Evolutionary conservation across 768 basidiomycete genomes (phyloP).

Genomic region (Daedalea quercina): DNA sequence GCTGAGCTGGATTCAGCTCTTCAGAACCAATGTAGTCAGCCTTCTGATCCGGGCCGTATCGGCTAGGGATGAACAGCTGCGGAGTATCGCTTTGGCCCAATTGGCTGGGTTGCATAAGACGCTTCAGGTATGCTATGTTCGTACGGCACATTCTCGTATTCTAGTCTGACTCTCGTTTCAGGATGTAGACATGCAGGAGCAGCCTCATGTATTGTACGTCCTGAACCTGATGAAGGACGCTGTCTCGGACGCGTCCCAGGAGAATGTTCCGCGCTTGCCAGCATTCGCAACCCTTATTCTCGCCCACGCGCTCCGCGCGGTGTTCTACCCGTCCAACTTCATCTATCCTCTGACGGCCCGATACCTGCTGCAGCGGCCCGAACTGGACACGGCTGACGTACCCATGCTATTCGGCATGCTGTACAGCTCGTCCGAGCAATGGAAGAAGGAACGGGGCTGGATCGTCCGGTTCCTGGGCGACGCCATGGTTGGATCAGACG

Average conservation of each 20-base stretch:
- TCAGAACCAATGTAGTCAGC: conserved; percentile 73
- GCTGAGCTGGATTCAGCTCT: conserved; percentile 80
- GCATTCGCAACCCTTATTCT: conserved; percentile 77
- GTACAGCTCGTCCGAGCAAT: conserved; percentile 68
- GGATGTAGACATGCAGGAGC: conserved; percentile 70
- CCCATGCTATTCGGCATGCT: conserved; percentile 89
- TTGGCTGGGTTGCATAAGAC: conserved; percentile 53
- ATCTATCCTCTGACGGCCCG: conserved; percentile 82
- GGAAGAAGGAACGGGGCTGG: conserved; percentile 88
- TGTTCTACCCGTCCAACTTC: conserved; percentile 85
- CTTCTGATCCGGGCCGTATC: conserved; percentile 70
- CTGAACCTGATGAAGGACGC: conserved; percentile 62
- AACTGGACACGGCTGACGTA: conserved; percentile 74
- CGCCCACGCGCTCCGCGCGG: conserved; percentile 69
- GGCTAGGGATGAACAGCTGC: conserved; percentile 51
- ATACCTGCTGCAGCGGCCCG: conserved; percentile 86
- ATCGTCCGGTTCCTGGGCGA: conserved; percentile 79
- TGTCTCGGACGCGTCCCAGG: conserved; percentile 28
- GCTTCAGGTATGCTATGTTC: conserved; percentile 48
- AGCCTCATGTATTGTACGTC: conserved; percentile 65
- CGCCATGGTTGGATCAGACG: conserved; percentile 65
- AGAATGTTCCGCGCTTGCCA: conserved; percentile 51
- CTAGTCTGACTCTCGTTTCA: conserved; percentile 10
- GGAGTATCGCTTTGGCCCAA: conserved; percentile 54
- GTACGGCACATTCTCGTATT: not conserved